Base-by-base conservation (phyloP, 495 filamentous ascomycete species). In the Xylaria grammica region DNA sequence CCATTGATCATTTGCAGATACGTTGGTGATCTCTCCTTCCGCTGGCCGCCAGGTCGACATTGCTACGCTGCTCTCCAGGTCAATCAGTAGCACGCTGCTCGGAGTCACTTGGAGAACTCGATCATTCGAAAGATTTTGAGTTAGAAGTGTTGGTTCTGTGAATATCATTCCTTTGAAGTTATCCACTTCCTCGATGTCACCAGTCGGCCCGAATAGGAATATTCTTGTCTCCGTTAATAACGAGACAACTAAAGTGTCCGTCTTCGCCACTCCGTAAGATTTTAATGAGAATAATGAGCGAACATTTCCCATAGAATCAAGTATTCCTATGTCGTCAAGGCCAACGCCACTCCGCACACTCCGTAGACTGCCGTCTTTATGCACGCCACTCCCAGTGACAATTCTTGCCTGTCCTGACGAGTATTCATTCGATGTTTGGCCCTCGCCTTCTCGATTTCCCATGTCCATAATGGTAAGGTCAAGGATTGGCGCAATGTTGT, bases 401-500 rank as follows among this genome's bases (percentile, higher is more conserved):
- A 99, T 90, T 30, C 96, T 85, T 58, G 95, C 94, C 78, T 98
- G 96, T 1, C 96, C 96, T 5, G 94, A 96, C 0, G 93, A 97
- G 65, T 78, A 97, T 71, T 96, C 93, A 67, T 95, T 96, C 0
- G 85, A 88, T 40, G 91, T 86, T 27, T 87, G 77, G 36, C 72
- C 87, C 63, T 94, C 91, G 49, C 86, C 87, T 54, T 88, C 85
- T 27, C 92, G 84, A 65, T 89, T 94, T 0, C 94, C 93, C 81
- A 97, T 89, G 71, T 98, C 94, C 91, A 98, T 96, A 11, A 98
- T 86, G 5, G 89, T 90, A 57, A 98, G 97, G 70, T 99, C 95
- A 15, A 97, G 75, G 46, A 98, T 91, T 1, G 95, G 95, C 0
- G 91, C 93, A 72, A 97, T 90, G 69, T 96, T 98, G 10, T 86